phyloP scores from a whole-genome alignment of 441 rosid genomes.

The Gossypium aridum region DNA sequence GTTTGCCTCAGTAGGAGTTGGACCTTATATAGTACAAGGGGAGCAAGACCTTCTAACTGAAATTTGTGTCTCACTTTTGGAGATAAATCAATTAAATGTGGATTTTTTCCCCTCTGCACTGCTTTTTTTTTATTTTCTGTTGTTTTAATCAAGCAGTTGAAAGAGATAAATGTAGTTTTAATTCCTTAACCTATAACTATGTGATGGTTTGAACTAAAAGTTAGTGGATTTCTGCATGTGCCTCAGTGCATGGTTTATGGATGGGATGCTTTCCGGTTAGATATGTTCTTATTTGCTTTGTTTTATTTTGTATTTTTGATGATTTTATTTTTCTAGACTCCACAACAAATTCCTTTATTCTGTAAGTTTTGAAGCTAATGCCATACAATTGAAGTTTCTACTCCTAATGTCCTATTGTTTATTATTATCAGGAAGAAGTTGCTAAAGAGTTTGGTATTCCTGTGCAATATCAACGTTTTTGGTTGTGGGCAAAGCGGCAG shows the following conservation, averaged over 20 bases:
- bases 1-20: neutral
- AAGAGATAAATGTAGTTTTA: conserved; percentile 1
- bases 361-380: neutral
- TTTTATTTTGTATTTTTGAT: neutral
- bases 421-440: conserved; percentile 38
- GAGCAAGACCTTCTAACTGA: neutral
- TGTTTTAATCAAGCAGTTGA: neutral
- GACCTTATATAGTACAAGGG: neutral
- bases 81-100: neutral
- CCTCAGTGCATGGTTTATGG: neutral
- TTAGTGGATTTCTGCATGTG: neutral
- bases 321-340: neutral
- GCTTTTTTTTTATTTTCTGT: neutral
- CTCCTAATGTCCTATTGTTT: neutral
- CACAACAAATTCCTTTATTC: neutral
- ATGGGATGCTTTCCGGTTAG: neutral
- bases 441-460: conserved; percentile 45
- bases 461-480: conserved; percentile 47
- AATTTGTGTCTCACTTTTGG: neutral
- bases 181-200: neutral
- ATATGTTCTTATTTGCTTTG: neutral
- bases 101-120: neutral
- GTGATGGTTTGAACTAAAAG: neutral
- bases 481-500: conserved; percentile 57
- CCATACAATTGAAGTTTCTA: neutral